Evolutionary conservation across 2,329 filamentous ascomycete genomes (phyloP).

Genomic region (Ascochyta lentis): DNA sequence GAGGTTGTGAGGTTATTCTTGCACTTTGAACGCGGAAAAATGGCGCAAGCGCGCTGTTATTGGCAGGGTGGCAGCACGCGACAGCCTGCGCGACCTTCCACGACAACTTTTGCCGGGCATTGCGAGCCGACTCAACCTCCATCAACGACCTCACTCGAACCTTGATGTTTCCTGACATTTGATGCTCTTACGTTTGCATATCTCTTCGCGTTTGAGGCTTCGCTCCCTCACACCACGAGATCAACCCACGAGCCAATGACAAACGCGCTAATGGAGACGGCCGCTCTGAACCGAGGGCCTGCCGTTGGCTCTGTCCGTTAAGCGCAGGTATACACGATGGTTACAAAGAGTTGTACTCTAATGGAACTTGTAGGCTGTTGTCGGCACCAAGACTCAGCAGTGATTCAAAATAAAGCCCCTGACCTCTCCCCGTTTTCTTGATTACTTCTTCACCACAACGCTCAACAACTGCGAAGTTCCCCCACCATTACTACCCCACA

Average conservation of each 20-base stretch:
- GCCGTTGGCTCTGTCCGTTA: slow-evolving; percentile 17
- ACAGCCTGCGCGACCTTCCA: slow-evolving; percentile 9
- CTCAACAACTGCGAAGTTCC: slow-evolving; percentile 12
- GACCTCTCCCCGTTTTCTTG: slow-evolving; percentile 9
- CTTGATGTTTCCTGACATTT: neutral
- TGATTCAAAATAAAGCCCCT: slow-evolving; percentile 30
- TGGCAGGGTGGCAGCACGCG: slow-evolving; percentile 14
- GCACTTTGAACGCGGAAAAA: slow-evolving; percentile 12
- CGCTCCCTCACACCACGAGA: slow-evolving; percentile 19
- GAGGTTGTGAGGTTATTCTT: slow-evolving; percentile 15
- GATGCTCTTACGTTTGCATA: slow-evolving; percentile 1
- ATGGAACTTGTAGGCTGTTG: slow-evolving; percentile 33
- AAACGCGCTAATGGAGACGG: slow-evolving; percentile 24
- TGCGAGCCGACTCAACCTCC: neutral
- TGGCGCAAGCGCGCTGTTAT: slow-evolving; percentile 15
- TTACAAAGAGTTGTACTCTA: slow-evolving; percentile 26
- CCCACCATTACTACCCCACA: slow-evolving; percentile 28
- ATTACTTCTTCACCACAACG: slow-evolving; percentile 12
- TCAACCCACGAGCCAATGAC: slow-evolving; percentile 28
- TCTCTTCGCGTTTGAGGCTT: neutral
- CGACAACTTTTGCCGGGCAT: slow-evolving; percentile 17
- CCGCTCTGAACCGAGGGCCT: slow-evolving; percentile 32
- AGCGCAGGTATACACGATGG: slow-evolving; percentile 27
- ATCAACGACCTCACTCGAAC: slow-evolving; percentile 1
- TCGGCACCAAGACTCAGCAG: slow-evolving; percentile 30